These are phyloP conservation scores for Lecanicillium sp. DNA, from an alignment of 2,329 filamentous ascomycete genomes.

Conservation along the genomic window DNA sequence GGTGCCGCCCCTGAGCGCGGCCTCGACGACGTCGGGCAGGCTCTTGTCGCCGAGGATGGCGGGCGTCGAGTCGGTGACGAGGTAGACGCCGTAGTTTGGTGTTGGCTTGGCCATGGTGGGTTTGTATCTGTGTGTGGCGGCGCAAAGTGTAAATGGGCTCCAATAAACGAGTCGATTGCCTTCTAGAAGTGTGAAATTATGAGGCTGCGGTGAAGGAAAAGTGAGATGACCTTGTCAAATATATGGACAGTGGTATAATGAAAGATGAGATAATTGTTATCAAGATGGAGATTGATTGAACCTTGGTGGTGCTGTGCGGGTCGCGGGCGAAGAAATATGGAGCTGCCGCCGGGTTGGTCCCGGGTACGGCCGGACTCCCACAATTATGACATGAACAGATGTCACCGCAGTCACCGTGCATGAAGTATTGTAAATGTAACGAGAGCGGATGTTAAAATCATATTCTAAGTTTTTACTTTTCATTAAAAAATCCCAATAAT, in stretches of 20 bases:
- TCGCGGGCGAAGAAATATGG: conserved; percentile 4
- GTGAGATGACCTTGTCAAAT: no score
- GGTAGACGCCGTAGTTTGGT: conserved; percentile 74
- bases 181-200: background rate
- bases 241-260: no score
- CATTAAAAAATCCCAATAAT: no score
- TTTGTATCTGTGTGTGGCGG: background rate
- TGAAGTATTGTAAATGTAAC: no score
- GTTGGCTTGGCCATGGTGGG: conserved; percentile 25
- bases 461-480: background rate
- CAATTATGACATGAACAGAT: background rate
- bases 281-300: background rate
- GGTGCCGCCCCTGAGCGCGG: conserved; percentile 70
- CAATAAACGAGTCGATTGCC: no score
- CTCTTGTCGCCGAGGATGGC: conserved; percentile 67
- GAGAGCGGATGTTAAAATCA: background rate
- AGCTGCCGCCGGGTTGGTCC: background rate
- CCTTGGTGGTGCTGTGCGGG: background rate
- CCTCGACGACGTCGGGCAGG: conserved; percentile 65
- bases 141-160: no score
- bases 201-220: no score
- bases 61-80: conserved; percentile 90
- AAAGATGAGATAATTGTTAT: background rate
- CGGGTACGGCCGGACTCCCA: conserved; percentile 4
- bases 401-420: no score